These are phyloP conservation scores for Daldinia eschscholtzii DNA, from an alignment of 2,329 filamentous ascomycete species.

Conservation along the genomic window DNA sequence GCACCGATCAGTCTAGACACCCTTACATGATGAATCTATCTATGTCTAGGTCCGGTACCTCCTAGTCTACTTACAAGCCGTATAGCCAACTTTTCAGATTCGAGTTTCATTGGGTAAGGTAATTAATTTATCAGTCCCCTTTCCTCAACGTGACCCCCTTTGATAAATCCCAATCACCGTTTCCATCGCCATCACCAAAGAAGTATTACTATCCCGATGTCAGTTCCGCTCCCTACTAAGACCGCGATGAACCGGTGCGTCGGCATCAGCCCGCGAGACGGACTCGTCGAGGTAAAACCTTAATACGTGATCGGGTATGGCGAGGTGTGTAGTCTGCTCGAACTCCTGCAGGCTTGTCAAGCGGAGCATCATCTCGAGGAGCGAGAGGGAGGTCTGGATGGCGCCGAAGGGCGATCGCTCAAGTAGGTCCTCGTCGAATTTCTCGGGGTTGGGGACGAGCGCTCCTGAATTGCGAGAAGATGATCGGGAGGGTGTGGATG, in stretches of 20 bases:
- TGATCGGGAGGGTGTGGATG: slow-evolving; percentile 44
- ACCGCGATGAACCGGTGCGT: slow-evolving; percentile 47
- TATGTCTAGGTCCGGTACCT: neutral
- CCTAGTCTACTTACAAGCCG: neutral
- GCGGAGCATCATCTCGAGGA: slow-evolving; percentile 89
- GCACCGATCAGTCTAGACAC: neutral
- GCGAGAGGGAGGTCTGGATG: slow-evolving; percentile 72
- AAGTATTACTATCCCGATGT: neutral
- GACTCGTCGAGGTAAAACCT: slow-evolving; percentile 82
- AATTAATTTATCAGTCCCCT: no score
- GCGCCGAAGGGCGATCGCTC: slow-evolving; percentile 63
- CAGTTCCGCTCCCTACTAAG: slow-evolving; percentile 11
- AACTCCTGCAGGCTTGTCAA: slow-evolving; percentile 91
- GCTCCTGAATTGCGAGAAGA: slow-evolving; percentile 40
- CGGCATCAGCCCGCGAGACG: slow-evolving; percentile 66
- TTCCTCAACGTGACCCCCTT: neutral
- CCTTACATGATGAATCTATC: neutral
- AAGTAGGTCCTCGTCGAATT: slow-evolving; percentile 49
- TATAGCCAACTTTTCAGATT: slow-evolving; percentile 5
- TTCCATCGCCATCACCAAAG: neutral
- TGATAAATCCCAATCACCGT: neutral
- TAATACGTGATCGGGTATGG: slow-evolving; percentile 88
- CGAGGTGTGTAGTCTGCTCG: slow-evolving; percentile 88
- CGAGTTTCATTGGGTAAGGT: neutral
- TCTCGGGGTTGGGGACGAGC: slow-evolving; percentile 12